A percentile compares a stretch with the other conserved stretches of the same genome.
phyloP scores from a whole-genome alignment of 1,139 yeast species.

The Petasospora rhodanensis region DNA sequence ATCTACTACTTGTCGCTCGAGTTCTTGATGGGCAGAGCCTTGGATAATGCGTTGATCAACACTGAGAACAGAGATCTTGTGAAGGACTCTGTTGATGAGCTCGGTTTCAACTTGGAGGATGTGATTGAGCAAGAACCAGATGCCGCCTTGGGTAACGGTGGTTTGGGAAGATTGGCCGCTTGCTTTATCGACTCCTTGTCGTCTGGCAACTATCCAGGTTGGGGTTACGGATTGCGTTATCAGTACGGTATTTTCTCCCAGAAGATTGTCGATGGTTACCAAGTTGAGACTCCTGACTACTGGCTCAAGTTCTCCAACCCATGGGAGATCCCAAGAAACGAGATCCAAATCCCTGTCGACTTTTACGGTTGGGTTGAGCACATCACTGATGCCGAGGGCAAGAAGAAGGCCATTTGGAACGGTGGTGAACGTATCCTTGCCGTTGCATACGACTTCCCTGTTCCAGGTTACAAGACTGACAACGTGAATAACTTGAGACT shows the following conservation, averaged over 20 bases:
- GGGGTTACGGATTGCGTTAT: slow-evolving; percentile 95
- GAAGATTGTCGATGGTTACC: slow-evolving; percentile 86
- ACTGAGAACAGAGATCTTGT: slow-evolving; percentile 55
- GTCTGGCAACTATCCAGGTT: slow-evolving; percentile 83
- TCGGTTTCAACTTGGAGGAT: slow-evolving; percentile 88
- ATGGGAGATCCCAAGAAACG: slow-evolving; percentile 87
- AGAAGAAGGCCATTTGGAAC: slow-evolving; percentile 60
- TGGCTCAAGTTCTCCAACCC: slow-evolving; percentile 88
- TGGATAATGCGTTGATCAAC: slow-evolving; percentile 91
- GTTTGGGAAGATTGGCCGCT: slow-evolving; percentile 91
- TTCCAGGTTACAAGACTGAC: slow-evolving; percentile 82
- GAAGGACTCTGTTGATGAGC: slow-evolving; percentile 54
- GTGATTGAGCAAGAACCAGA: slow-evolving; percentile 84
- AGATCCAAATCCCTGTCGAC: slow-evolving; percentile 88
- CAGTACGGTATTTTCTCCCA: slow-evolving; percentile 94
- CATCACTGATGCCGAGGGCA: slow-evolving; percentile 45
- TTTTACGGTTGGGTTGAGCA: slow-evolving; percentile 82
- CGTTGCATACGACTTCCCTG: slow-evolving; percentile 89
- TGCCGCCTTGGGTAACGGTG: slow-evolving; percentile 95
- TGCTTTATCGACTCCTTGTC: slow-evolving; percentile 89
- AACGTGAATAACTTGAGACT: slow-evolving; percentile 86
- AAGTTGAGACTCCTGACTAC: slow-evolving; percentile 90
- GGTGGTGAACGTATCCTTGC: slow-evolving; percentile 91
- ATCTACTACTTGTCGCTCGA: slow-evolving; percentile 85
- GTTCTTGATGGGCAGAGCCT: slow-evolving; percentile 91